Conservation (phyloP, 257 asterid species). For the Knoxia roxburghii region DNA sequence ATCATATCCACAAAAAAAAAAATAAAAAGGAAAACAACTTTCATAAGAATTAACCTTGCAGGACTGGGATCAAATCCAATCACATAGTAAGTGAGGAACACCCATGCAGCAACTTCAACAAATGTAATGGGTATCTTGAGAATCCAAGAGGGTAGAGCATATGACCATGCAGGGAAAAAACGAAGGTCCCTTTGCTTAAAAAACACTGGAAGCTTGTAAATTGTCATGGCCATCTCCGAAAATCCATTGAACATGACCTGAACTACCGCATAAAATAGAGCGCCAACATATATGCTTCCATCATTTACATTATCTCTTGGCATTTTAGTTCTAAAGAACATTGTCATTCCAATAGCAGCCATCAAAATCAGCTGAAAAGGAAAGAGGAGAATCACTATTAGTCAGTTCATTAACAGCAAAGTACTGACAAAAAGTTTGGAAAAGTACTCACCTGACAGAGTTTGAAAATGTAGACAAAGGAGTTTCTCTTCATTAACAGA, state of each 20-base stretch:
- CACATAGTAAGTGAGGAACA: constrained; percentile 48
- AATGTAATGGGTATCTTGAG: constrained; percentile 50
- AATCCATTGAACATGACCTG: constrained; percentile 57
- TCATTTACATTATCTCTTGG: constrained; percentile 25
- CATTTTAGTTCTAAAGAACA: constrained; percentile 56
- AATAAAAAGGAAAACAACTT: too few species aligned
- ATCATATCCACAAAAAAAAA: not conserved
- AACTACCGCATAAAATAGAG: constrained; percentile 36
- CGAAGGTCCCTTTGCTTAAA: constrained; percentile 68
- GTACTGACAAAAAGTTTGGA: too few species aligned
- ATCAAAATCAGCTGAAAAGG: constrained; percentile 37
- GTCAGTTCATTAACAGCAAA: not conserved
- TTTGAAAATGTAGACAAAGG: constrained; percentile 50
- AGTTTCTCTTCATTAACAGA: constrained; percentile 55
- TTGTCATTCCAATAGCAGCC: constrained; percentile 31
- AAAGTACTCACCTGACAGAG: constrained; percentile 37
- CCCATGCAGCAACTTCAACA: constrained; percentile 49
- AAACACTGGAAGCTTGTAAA: constrained; percentile 67
- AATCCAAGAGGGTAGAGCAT: constrained; percentile 60
- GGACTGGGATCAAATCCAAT: constrained; percentile 62
- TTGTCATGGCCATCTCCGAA: constrained; percentile 58
- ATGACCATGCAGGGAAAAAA: constrained; percentile 73
- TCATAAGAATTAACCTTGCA: constrained; percentile 34
- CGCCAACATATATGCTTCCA: constrained; percentile 46
- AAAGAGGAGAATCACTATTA: constrained; percentile 6